phyloP scores from a whole-genome alignment of 2,329 filamentous ascomycete genomes.

The Fusarium brachygibbosum region DNA sequence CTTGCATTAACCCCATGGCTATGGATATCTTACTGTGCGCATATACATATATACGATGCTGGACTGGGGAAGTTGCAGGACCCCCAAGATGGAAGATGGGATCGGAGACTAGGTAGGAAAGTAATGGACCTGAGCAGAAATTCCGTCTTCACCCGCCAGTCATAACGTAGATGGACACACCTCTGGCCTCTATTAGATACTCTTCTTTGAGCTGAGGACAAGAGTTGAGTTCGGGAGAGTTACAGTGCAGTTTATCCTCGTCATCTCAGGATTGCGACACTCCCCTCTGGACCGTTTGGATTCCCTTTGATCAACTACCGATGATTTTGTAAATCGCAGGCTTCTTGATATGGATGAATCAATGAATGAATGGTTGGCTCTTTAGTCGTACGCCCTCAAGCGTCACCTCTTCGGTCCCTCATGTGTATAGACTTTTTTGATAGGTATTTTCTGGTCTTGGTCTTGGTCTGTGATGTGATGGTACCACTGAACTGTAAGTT shows the following conservation, averaged over 20 bases:
- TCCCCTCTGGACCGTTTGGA: slow-evolving; percentile 12
- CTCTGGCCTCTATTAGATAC: neutral
- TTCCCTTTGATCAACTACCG: slow-evolving; percentile 22
- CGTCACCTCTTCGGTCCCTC: slow-evolving; percentile 34
- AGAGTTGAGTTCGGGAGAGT: slow-evolving; percentile 6
- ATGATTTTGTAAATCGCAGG: neutral
- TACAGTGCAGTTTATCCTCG: slow-evolving; percentile 15
- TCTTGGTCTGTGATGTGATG: slow-evolving; percentile 1
- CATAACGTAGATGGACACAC: slow-evolving; percentile 24
- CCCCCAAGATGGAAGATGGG: slow-evolving; percentile 14
- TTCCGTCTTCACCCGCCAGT: slow-evolving; percentile 33
- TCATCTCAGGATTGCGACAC: slow-evolving; percentile 22
- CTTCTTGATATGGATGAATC: neutral
- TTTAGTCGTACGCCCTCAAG: slow-evolving; percentile 30
- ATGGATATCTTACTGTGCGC: slow-evolving; percentile 18
- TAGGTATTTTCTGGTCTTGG: slow-evolving; percentile 1
- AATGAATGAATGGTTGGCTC: slow-evolving; percentile 2
- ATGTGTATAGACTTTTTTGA: slow-evolving; percentile 32
- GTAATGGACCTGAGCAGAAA: slow-evolving; percentile 19
- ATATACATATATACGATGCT: neutral
- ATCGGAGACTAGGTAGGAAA: slow-evolving; percentile 24
- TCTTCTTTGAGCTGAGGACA: neutral
- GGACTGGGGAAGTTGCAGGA: slow-evolving; percentile 24
- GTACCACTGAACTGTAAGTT: slow-evolving; percentile 17
- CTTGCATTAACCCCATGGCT: slow-evolving; percentile 23